These are phyloP conservation scores for Septoria petroselini DNA, from an alignment of 2,329 filamentous ascomycete genomes.

Conservation along the genomic window DNA sequence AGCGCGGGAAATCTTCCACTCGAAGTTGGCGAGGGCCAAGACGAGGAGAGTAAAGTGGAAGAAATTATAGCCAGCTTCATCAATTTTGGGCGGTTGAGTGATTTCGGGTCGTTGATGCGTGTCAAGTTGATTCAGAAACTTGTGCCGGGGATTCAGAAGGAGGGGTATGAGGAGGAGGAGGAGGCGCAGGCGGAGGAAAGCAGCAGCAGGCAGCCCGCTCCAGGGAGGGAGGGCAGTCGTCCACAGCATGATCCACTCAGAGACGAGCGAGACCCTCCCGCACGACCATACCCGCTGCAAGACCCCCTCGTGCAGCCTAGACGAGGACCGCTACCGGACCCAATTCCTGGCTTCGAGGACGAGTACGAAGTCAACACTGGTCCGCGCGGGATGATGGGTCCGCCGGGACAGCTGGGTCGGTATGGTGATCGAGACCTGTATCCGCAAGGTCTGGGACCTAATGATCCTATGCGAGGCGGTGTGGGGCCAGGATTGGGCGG, in stretches of 20 bases:
- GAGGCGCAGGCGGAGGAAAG: conserved; percentile 24
- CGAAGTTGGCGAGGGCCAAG: conserved; percentile 27
- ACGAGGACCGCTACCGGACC: conserved; percentile 62
- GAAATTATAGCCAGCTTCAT: conserved; percentile 64
- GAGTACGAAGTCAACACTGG: conserved; percentile 79
- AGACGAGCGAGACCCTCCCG: conserved; percentile 58
- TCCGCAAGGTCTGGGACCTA: conserved; percentile 77
- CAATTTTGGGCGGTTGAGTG: conserved; percentile 63
- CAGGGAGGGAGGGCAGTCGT: conserved; percentile 29
- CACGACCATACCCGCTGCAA: conserved; percentile 63
- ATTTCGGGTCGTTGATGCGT: conserved; percentile 71
- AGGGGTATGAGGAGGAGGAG: conserved; percentile 67
- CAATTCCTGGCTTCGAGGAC: conserved; percentile 89
- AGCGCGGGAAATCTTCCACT: conserved; percentile 58
- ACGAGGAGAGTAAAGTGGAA: conserved; percentile 42
- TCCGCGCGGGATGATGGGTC: conserved; percentile 47
- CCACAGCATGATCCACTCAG: conserved; percentile 49
- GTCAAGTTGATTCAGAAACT: conserved; percentile 80
- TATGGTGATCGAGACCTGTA: conserved; percentile 87
- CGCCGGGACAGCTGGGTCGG: conserved; percentile 40
- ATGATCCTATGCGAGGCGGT: conserved; percentile 72
- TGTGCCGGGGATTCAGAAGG: conserved; percentile 70
- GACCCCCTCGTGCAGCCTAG: conserved; percentile 53
- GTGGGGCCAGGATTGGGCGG: conserved; percentile 55
- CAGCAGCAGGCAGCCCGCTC: conserved; percentile 22